Conservation (phyloP, 495 filamentous ascomycete species). For the Penicilliopsis zonata region DNA sequence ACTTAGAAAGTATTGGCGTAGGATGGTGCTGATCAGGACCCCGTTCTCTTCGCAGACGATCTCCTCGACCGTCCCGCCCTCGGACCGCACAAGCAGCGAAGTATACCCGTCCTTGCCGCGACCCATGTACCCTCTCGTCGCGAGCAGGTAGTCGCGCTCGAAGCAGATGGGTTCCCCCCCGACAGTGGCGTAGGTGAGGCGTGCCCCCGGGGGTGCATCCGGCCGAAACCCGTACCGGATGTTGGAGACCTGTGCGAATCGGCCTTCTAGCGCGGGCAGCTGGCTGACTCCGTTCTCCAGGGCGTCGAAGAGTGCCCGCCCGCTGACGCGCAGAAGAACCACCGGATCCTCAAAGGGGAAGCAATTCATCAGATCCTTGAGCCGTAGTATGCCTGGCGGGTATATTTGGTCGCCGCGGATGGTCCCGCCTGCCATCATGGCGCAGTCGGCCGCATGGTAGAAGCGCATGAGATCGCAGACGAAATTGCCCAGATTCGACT, state of each 20-base stretch:
- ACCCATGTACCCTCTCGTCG: slow-evolving; percentile 76
- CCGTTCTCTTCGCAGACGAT: slow-evolving; percentile 77
- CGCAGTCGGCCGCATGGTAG: slow-evolving; percentile 68
- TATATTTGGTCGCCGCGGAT: slow-evolving; percentile 86
- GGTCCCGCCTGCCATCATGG: slow-evolving; percentile 80
- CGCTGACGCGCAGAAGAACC: slow-evolving; percentile 57
- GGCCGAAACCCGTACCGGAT: slow-evolving; percentile 63
- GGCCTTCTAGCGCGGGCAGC: slow-evolving; percentile 72
- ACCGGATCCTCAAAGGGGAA: slow-evolving; percentile 92
- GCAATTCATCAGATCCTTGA: slow-evolving; percentile 68
- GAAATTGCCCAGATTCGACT: slow-evolving; percentile 83
- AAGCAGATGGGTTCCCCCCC: slow-evolving; percentile 45
- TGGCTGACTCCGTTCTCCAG: slow-evolving; percentile 72
- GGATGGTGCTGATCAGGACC: slow-evolving; percentile 67
- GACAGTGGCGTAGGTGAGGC: slow-evolving; percentile 52
- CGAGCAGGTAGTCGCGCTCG: slow-evolving; percentile 49
- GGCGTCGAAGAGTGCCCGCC: slow-evolving; percentile 56
- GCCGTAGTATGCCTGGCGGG: slow-evolving; percentile 57
- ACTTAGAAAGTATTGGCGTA: slow-evolving; percentile 82
- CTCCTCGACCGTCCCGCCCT: slow-evolving; percentile 63
- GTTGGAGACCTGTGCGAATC: slow-evolving; percentile 65
- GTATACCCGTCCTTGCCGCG: slow-evolving; percentile 78
- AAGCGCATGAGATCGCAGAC: slow-evolving; percentile 82
- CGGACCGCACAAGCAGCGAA: slow-evolving; percentile 53
- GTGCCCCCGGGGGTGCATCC: slow-evolving; percentile 39